phyloP scores from a whole-genome alignment of 2,329 filamentous ascomycete genomes.

The Fusarium lyarnte region DNA sequence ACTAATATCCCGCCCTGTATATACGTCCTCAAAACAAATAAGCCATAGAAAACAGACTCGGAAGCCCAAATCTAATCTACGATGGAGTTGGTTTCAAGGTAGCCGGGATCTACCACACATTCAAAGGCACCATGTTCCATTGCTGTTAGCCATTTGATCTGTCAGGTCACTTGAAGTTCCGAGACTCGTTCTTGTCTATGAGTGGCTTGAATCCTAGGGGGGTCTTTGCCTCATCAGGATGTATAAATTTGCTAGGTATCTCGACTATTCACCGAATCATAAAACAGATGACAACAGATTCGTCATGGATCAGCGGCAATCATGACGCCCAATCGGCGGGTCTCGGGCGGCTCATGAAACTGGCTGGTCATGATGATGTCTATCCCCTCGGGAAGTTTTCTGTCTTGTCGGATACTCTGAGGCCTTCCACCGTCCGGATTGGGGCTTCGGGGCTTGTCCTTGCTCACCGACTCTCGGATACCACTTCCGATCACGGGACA shows the following conservation, averaged over 20 bases:
- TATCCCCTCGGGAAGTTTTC: not conserved
- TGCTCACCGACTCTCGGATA: not conserved
- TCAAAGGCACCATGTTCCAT: not conserved
- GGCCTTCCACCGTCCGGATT: not conserved
- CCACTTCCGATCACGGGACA: not conserved
- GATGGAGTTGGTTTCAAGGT: not conserved
- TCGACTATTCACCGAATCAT: constrained; percentile 32
- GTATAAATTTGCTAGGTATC: constrained; percentile 10
- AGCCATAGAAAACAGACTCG: not conserved
- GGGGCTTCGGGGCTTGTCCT: not conserved
- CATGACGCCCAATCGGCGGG: constrained; percentile 16
- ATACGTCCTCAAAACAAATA: too few relatives aligned
- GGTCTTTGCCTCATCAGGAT: constrained; percentile 28
- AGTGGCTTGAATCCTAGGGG: constrained; percentile 14
- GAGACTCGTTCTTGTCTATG: constrained; percentile 21
- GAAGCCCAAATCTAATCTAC: not conserved
- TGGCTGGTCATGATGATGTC: not conserved
- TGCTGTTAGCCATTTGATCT: not conserved
- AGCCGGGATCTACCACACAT: not conserved
- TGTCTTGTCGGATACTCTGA: not conserved
- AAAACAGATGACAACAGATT: not conserved
- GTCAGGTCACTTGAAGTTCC: not conserved
- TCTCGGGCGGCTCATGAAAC: constrained; percentile 27
- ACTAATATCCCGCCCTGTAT: not conserved
- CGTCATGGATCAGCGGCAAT: constrained; percentile 4